phyloP scores from a whole-genome alignment of 331 rosid species.

The Pyrus hybrid region DNA sequence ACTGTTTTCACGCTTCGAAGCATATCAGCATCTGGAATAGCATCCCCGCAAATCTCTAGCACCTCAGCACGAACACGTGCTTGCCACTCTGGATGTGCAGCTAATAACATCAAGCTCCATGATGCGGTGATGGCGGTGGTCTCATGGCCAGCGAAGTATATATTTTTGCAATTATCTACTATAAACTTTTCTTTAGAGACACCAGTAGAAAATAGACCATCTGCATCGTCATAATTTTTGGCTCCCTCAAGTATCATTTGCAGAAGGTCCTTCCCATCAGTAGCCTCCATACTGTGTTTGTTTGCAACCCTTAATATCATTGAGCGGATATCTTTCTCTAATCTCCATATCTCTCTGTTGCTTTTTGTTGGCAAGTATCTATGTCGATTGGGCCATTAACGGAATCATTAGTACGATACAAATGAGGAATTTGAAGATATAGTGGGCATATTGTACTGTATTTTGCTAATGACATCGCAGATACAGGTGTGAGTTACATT shows the following conservation, averaged over 20 bases:
- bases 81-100: constrained; percentile 39
- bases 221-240: constrained; percentile 17
- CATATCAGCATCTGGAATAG: constrained; percentile 23
- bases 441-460: background rate
- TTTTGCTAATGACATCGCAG: background rate
- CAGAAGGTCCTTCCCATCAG: constrained; percentile 45
- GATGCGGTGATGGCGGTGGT: constrained; percentile 31
- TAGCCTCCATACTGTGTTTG: constrained; percentile 19
- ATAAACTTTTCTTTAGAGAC: constrained; percentile 38
- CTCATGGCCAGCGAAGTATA: constrained; percentile 42
- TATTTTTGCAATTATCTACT: constrained; percentile 55
- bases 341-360: background rate
- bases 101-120: constrained; percentile 31
- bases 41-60: constrained; percentile 4
- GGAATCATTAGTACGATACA: background rate
- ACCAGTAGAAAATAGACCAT: constrained; percentile 13
- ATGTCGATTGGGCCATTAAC: background rate
- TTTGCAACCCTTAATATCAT: constrained; percentile 24
- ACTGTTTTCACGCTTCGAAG: constrained; percentile 53
- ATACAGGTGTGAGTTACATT: background rate
- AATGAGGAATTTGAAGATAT: background rate
- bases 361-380: background rate
- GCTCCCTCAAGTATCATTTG: constrained; percentile 71
- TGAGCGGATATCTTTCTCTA: constrained; percentile 1
- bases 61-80: constrained; percentile 26